These are phyloP conservation scores for Iberis pinnata DNA, from an alignment of 345 rosid genomes.

Conservation along the genomic window DNA sequence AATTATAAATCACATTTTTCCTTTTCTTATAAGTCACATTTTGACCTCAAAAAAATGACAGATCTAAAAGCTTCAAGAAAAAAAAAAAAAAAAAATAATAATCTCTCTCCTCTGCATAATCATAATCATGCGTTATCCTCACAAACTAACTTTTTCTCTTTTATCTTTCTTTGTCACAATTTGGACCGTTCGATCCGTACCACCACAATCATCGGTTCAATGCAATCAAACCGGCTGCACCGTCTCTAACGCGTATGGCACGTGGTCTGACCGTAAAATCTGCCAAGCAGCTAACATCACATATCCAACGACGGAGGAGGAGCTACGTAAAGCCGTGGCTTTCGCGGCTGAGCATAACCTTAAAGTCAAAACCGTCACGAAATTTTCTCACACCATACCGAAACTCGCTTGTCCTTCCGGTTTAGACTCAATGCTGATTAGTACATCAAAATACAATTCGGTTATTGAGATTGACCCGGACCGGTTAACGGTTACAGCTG, in stretches of 20 bases:
- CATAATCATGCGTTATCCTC: slow-evolving; percentile 14
- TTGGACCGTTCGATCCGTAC: slow-evolving; percentile 35
- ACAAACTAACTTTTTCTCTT: background rate
- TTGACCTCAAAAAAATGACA: background rate
- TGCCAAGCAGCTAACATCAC: slow-evolving; percentile 44
- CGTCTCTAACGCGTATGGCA: slow-evolving; percentile 62
- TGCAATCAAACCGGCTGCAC: slow-evolving; percentile 53
- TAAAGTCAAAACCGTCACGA: slow-evolving; percentile 62
- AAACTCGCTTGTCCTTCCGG: slow-evolving; percentile 72
- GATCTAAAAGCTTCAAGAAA: background rate
- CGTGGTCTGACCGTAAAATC: slow-evolving; percentile 62
- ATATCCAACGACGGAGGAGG: slow-evolving; percentile 67
- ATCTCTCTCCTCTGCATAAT: slow-evolving; percentile 2
- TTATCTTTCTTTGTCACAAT: slow-evolving; percentile 7
- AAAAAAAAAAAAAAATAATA: background rate
- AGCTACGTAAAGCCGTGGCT: slow-evolving; percentile 54
- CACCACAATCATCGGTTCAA: slow-evolving; percentile 47
- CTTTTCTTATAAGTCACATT: background rate
- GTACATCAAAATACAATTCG: slow-evolving; percentile 49
- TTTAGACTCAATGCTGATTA: slow-evolving; percentile 47
- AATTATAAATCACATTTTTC: no score
- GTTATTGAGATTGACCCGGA: slow-evolving; percentile 42
- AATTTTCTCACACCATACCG: slow-evolving; percentile 72
- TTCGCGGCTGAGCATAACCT: slow-evolving; percentile 43
- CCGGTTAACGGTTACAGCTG: slow-evolving; percentile 50